Base-by-base conservation (phyloP, 495 filamentous ascomycete genomes). In the Aspergillus campestris region DNA sequence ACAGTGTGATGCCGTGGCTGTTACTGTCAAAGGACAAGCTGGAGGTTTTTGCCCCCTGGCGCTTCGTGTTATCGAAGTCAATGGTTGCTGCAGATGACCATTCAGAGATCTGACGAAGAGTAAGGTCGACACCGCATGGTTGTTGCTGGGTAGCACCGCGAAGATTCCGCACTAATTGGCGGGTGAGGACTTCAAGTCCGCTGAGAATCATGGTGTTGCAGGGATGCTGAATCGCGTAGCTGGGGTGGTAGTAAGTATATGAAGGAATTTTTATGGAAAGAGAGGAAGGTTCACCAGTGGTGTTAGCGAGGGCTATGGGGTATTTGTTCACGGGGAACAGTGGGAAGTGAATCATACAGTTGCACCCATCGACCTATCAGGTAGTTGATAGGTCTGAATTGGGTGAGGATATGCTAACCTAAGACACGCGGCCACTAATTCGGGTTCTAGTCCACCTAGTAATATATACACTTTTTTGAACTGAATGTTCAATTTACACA, bases 81-180 rank as follows among this genome's bases (percentile, higher is more conserved):
- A 74, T 60, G n/a, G 40, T 61, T 10, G 54, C 68, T 0, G 63
- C 11, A 0, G 69, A 74, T 11, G 55, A 64, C 62, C 63, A 72
- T 42, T 31, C 35, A 1, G 55, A 55, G 10, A 73, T 38, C n/a
- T 48, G 56, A 3, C 48, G 56, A 0, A 73, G 44, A 5, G 63
- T 65, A 15, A 73, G 58, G 44, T 73, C 68, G 34, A 73, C 49
- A 7, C 70, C 65, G 46, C 70, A 73, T 9, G 70, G 70, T 44
- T 50, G 46, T 42, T 71, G 67, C 14, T 61, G 61, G 44, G 44
- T 10, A 32, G 39, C 37, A 4, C 46, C 32, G 36, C 45, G 55
- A 7, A 71, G 41, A 37, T 65, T 65, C n/a, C 51, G 59, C 8
- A 71, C 55, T 24, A 70, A 46, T 10, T 51, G 37, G 37, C 57